A percentile compares a stretch with the other conserved stretches of the same genome.
Conservation (phyloP, 805 yeast species). For the Teunomyces gatunensis region DNA sequence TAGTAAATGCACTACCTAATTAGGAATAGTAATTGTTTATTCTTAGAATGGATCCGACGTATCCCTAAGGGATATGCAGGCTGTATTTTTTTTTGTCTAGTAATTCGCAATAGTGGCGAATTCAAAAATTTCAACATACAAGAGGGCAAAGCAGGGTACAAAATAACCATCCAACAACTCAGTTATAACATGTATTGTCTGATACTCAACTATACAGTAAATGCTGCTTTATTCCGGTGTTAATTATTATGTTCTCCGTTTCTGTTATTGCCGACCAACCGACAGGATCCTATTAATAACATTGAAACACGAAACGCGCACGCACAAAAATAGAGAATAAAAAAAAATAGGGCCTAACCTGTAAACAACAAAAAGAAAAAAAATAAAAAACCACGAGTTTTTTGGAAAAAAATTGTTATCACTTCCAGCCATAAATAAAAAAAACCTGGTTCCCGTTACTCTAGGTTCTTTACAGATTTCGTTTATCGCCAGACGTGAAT, state of each 20-base stretch:
- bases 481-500: slow-evolving; percentile 2
- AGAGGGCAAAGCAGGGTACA: too few relatives aligned
- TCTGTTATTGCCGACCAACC: background rate
- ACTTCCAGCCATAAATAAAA: slow-evolving; percentile 1
- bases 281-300: slow-evolving; percentile 4
- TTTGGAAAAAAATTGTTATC: background rate
- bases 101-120: background rate
- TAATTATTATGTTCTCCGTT: background rate
- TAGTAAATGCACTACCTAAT: background rate
- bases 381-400: background rate
- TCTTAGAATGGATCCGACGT: background rate
- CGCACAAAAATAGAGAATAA: background rate
- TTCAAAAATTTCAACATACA: too few relatives aligned
- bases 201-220: background rate
- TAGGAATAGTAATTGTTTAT: slow-evolving; percentile 4
- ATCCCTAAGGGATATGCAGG: slow-evolving; percentile 1
- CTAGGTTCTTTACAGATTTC: slow-evolving; percentile 1
- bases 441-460: background rate
- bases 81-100: background rate
- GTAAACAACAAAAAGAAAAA: background rate
- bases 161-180: background rate
- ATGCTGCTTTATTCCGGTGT: background rate
- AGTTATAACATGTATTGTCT: background rate
- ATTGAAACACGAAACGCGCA: slow-evolving; percentile 5
- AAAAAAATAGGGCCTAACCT: background rate